Conservation (phyloP, 139 green algal genomes). For the Coelastrella sp. region DNA sequence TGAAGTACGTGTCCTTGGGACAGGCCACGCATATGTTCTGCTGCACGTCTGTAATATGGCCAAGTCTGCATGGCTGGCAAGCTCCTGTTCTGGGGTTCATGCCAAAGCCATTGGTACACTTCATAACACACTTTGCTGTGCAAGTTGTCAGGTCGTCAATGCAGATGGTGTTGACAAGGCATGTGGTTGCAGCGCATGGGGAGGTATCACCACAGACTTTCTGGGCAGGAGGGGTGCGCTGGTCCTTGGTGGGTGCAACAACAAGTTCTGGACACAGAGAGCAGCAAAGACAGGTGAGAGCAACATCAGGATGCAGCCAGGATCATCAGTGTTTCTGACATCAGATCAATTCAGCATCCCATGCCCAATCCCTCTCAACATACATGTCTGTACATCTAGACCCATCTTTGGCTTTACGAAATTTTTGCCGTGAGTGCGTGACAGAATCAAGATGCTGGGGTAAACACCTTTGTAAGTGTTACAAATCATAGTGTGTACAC, state of each 20-base stretch:
- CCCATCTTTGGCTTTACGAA: no score
- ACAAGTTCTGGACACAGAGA: no score
- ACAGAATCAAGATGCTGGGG: no score
- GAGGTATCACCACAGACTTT: not conserved
- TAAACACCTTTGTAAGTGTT: no score
- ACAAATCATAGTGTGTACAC: no score
- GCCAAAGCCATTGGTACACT: not conserved
- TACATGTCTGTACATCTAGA: no score
- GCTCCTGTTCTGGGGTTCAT: not conserved
- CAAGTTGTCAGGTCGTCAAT: not conserved
- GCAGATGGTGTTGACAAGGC: not conserved
- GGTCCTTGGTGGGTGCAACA: slow-evolving; percentile 4
- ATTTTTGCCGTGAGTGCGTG: no score
- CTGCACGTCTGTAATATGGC: not conserved
- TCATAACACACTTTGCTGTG: not conserved
- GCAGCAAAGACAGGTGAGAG: no score
- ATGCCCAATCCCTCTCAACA: no score
- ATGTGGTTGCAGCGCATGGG: not conserved
- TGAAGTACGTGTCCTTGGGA: not conserved
- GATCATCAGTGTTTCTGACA: no score
- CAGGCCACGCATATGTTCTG: not conserved
- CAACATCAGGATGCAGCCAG: no score
- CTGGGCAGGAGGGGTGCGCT: not conserved
- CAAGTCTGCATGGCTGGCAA: not conserved
- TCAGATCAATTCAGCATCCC: no score